Conservation (phyloP, 78 protist species). For the Planoprotostelium fungivorum region DNA sequence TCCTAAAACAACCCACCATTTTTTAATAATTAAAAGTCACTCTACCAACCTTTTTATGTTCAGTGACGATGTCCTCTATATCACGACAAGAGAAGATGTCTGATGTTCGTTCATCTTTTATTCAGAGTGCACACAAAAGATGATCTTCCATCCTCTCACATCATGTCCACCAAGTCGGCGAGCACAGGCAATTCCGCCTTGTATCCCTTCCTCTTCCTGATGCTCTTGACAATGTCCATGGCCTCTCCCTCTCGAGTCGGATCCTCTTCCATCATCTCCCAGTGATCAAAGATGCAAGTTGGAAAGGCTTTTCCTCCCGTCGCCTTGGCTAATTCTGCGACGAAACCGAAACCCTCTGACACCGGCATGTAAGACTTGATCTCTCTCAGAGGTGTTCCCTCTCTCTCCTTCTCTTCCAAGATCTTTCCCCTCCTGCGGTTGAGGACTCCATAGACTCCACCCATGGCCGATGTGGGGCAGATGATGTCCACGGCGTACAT, state of each 20-base stretch:
- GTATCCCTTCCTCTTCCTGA: slow-evolving; percentile 77
- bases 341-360: slow-evolving; percentile 87
- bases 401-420: slow-evolving; percentile 73
- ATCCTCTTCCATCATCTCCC: slow-evolving; percentile 55
- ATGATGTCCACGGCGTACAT: slow-evolving; percentile 43
- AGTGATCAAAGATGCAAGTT: slow-evolving; percentile 84
- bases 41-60: too few relatives aligned
- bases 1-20: too few relatives aligned
- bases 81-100: too few relatives aligned
- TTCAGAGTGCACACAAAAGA: too few relatives aligned
- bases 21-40: too few relatives aligned
- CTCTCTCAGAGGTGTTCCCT: slow-evolving; percentile 25
- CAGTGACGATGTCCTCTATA: too few relatives aligned
- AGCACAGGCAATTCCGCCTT: background rate
- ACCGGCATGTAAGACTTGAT: slow-evolving; percentile 87
- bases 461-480: slow-evolving; percentile 70
- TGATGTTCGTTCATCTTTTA: too few relatives aligned
- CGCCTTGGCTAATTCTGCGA: slow-evolving; percentile 66
- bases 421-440: slow-evolving; percentile 90
- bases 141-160: too few relatives aligned
- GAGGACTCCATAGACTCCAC: slow-evolving; percentile 87
- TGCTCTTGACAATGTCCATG: slow-evolving; percentile 9
- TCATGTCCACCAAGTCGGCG: slow-evolving; percentile 33
- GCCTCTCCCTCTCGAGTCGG: slow-evolving; percentile 18
- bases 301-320: slow-evolving; percentile 96